phyloP scores from a whole-genome alignment of 192 early-diverging fungal species.

The Haplosporangium gracile region DNA sequence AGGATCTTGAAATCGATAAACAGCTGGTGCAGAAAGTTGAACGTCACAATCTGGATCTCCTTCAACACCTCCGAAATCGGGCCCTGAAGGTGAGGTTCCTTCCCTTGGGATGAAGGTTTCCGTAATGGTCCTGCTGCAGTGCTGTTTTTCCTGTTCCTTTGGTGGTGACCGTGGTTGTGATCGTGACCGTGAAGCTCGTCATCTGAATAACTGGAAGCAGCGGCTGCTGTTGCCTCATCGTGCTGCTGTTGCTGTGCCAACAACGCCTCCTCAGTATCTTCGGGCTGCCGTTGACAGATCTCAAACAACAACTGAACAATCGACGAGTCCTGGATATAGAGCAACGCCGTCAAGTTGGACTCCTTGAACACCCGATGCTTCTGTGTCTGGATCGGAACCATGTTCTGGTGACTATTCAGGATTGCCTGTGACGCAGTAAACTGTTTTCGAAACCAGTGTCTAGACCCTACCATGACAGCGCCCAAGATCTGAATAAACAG shows the following conservation, averaged over 20 bases:
- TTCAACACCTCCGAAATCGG: conserved; percentile 20
- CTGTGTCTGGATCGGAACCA: conserved; percentile 13
- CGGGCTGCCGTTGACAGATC: conserved; percentile 27
- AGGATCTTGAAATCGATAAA: conserved; percentile 52
- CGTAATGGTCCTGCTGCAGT: neutral
- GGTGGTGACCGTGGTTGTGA: neutral
- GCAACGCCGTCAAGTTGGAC: conserved; percentile 29
- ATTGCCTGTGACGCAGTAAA: conserved; percentile 23
- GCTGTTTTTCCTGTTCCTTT: neutral
- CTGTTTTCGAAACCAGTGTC: conserved; percentile 47
- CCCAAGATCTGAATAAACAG: conserved; percentile 53
- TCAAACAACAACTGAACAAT: conserved; percentile 44
- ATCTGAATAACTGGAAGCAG: neutral
- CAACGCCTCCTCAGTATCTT: conserved; percentile 1
- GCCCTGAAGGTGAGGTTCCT: neutral
- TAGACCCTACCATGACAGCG: conserved; percentile 49
- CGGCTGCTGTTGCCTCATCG: neutral
- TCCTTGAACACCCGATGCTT: conserved; percentile 39
- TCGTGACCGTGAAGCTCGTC: neutral
- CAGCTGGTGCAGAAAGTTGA: conserved; percentile 51
- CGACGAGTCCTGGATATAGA: conserved; percentile 34
- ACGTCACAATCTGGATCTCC: conserved; percentile 41
- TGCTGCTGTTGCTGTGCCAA: neutral
- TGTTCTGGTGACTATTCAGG: conserved; percentile 5
- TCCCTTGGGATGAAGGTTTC: neutral